Evolutionary conservation across 129 eudicot genomes (phyloP).

Genomic region (Artemisia tridentata): DNA sequence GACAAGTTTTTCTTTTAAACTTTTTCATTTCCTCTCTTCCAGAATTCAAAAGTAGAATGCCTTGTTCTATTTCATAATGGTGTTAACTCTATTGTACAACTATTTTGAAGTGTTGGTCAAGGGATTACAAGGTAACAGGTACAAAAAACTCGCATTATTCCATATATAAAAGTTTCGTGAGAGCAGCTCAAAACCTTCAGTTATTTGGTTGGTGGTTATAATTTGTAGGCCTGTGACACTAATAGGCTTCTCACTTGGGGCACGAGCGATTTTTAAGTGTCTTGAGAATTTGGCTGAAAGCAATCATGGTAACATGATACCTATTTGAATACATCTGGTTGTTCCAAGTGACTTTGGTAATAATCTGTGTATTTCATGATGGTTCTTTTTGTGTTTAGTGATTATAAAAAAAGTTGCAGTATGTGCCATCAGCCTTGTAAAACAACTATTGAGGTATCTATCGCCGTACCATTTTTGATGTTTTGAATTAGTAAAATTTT

Average conservation of each 20-base stretch:
- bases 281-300: constrained; percentile 38
- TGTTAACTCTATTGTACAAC: too few species aligned
- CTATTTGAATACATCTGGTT: not conserved
- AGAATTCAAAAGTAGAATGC: not conserved
- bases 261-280: constrained; percentile 34
- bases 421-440: too few species aligned
- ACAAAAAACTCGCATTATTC: not conserved
- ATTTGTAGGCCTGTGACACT: constrained; percentile 44
- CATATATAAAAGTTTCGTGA: not conserved
- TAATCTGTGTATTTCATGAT: not conserved
- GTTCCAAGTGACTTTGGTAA: not conserved
- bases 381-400: too few species aligned
- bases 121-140: constrained; percentile 95
- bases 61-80: constrained; percentile 10
- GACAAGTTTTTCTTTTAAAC: constrained; percentile 59
- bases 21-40: not conserved
- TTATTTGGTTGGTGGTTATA: not conserved
- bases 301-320: constrained; percentile 41
- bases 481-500: too few species aligned
- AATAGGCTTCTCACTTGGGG: constrained; percentile 45
- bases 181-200: not conserved
- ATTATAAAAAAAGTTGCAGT: too few species aligned
- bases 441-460: too few species aligned
- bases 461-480: too few species aligned
- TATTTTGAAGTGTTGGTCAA: constrained; percentile 48